Evolutionary conservation across 2,329 filamentous ascomycete species (phyloP).

Genomic region (Camillea tinctor): DNA sequence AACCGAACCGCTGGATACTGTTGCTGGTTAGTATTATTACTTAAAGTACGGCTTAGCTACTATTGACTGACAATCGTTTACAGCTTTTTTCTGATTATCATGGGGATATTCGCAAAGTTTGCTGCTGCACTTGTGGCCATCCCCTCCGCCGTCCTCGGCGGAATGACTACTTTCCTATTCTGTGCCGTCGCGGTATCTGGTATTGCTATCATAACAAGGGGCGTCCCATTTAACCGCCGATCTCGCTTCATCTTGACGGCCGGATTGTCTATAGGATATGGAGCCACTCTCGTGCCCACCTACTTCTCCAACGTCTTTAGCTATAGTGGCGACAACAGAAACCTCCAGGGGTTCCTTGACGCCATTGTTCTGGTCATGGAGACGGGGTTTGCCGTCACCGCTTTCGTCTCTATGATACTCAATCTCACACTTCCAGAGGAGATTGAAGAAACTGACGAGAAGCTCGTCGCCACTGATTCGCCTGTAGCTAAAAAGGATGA

Average conservation of each 20-base stretch:
- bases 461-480: conserved; percentile 12
- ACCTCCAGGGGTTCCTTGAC: conserved; percentile 71
- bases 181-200: conserved; percentile 73
- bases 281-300: conserved; percentile 62
- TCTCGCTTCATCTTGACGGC: conserved; percentile 82
- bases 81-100: conserved; percentile 70
- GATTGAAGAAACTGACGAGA: conserved; percentile 57
- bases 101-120: conserved; percentile 83
- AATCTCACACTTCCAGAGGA: conserved; percentile 75
- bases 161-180: conserved; percentile 81
- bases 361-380: conserved; percentile 72
- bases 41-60: background rate
- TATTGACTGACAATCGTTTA: background rate
- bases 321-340: conserved; percentile 65
- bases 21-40: conserved; percentile 48
- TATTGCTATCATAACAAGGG: conserved; percentile 69
- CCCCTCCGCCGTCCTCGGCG: conserved; percentile 63
- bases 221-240: conserved; percentile 71
- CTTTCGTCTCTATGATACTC: conserved; percentile 68
- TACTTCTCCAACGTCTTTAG: conserved; percentile 74
- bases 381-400: conserved; percentile 74
- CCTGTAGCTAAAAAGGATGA: conserved; percentile 10
- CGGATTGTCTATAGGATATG: conserved; percentile 70
- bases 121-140: conserved; percentile 77
- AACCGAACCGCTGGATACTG: conserved; percentile 79